Evolutionary conservation across 2,329 filamentous ascomycete species (phyloP), one percentile per base, ranked within the genome.

Genomic region (Talaromyces sp.): DNA sequence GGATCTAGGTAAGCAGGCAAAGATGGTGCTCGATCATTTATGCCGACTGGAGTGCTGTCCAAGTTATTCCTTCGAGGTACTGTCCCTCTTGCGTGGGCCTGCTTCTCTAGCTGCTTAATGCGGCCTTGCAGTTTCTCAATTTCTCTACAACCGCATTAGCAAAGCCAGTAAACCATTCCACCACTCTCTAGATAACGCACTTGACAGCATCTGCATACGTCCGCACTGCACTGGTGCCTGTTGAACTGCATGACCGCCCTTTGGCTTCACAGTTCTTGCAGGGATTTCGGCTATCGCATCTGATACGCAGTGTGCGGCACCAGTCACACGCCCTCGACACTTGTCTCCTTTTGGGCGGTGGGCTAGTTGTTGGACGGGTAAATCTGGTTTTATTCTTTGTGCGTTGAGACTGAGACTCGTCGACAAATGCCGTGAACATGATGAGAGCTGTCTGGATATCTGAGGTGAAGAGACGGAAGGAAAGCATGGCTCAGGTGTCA

Each of bases 281-380:
- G 7, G 59, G 59, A 51, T 54, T 50, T n/a, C 50, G 55, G 19
- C 38, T 61, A 12, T 61, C 59, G 51, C 59, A 61, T 56, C 55
- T 61, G 26, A 61, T 55, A 12, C 59, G 59, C 0, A 53, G 43
- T 10, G 54, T 52, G 27, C 59, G 59, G 41, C 59, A 61, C 59
- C 51, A 54, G 26, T 61, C 59, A 38, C 59, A 61, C 2, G 59
- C 59, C 29, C 51, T 48, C 3, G 59, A 38, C 6, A 61, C 59
- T 43, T 61, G 59, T 26, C 38, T 51, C 26, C 59, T 54, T 41
- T 61, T 61, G 3, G 59, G 59, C 27, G 46, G 12, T 1, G 59
- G 59, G 26, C 48, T 54, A 9, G 50, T 57, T 6, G 57, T 43
- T 10, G 59, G 59, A 19, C 48, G n/a, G 11, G 48, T 61, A 19